Conservation (phyloP, 441 rosid genomes). For the Pelargonium citronellum region DNA sequence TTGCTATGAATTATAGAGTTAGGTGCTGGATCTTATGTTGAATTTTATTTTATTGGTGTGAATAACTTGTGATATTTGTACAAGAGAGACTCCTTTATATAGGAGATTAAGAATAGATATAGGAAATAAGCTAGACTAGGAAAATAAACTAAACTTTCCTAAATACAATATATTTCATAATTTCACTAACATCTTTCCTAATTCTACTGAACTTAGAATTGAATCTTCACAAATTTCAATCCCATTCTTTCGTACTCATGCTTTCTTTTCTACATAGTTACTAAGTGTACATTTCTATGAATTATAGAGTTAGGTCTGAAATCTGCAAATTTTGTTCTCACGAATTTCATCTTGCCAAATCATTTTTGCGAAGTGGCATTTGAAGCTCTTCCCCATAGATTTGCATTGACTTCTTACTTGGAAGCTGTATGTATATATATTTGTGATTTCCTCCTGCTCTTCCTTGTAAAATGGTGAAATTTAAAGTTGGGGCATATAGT, state of each 20-base stretch:
- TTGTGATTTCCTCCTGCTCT: neutral
- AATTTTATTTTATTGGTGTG: neutral
- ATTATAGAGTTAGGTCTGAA: neutral
- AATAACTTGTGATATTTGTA: too few species aligned
- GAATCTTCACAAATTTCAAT: too few species aligned
- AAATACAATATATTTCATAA: too few species aligned
- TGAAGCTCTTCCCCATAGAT: neutral
- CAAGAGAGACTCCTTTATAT: neutral
- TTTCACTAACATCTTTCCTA: too few species aligned
- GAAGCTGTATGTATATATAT: neutral
- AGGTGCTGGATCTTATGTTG: too few species aligned
- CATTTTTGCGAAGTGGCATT: neutral
- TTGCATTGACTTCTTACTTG: neutral
- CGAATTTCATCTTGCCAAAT: neutral
- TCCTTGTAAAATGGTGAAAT: neutral
- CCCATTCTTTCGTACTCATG: neutral
- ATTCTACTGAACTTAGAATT: too few species aligned
- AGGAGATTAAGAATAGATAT: too few species aligned
- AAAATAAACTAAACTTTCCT: too few species aligned
- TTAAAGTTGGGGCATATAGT: slow-evolving; percentile 8
- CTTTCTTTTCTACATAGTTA: slow-evolving; percentile 3
- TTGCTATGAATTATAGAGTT: too few species aligned
- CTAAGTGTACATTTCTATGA: neutral
- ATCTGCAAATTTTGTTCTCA: neutral
- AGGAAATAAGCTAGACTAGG: too few species aligned